Percentiles rank a stretch among this genome's conserved stretches.
Conservation (phyloP, 768 basidiomycete species). For the Imleria badia region DNA sequence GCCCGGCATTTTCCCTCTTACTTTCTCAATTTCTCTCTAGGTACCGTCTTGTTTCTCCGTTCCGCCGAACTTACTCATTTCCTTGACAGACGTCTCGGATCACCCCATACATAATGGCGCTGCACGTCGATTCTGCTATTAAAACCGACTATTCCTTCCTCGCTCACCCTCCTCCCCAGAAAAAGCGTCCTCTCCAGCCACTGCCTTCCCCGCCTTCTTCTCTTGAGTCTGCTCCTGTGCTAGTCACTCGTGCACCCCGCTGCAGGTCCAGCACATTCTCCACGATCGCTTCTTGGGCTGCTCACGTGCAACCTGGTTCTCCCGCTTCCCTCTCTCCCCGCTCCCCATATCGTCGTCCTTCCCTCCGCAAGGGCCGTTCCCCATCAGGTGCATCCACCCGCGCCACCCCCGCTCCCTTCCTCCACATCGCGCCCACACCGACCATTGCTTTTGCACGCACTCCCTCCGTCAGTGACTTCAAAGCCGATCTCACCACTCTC, state of each 20-base stretch:
- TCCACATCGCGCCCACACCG: conserved; percentile 43
- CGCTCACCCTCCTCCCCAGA: conserved; percentile 39
- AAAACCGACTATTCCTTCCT: conserved; percentile 42
- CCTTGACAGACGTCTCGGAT: conserved; percentile 6
- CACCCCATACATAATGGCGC: conserved; percentile 11
- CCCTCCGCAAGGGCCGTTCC: conserved; percentile 30
- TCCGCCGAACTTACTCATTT: conserved; percentile 1
- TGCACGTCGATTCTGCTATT: conserved; percentile 5
- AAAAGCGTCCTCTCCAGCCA: conserved; percentile 34
- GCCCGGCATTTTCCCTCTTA: neutral
- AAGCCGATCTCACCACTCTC: conserved; percentile 54
- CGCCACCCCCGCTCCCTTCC: conserved; percentile 46
- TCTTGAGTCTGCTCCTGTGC: conserved; percentile 9
- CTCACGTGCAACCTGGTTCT: conserved; percentile 67
- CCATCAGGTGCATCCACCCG: conserved; percentile 41
- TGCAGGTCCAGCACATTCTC: conserved; percentile 47
- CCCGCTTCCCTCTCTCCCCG: conserved; percentile 46
- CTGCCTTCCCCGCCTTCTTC: conserved; percentile 25
- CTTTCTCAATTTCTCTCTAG: neutral
- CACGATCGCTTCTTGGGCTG: conserved; percentile 60
- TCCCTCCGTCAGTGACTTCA: conserved; percentile 47
- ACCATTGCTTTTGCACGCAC: conserved; percentile 34
- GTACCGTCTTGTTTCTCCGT: conserved; percentile 6
- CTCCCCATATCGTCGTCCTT: conserved; percentile 39
- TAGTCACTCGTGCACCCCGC: conserved; percentile 12